Evolutionary conservation across 768 basidiomycete genomes (phyloP), one percentile per base, ranked within the genome.

Genomic region (Serendipita sp.): DNA sequence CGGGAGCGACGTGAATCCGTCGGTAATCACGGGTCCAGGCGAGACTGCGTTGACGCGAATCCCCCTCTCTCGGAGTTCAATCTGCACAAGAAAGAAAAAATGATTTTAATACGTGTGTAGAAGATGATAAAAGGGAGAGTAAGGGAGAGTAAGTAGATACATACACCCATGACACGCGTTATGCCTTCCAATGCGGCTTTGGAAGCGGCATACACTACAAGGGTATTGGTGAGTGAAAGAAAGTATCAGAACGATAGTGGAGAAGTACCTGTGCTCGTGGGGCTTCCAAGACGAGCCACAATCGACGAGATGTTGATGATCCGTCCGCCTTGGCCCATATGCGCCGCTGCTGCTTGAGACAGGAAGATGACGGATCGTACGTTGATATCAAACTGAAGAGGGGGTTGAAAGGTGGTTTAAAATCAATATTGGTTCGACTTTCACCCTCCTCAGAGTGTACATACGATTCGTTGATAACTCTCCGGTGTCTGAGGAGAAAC

Each of bases 141-240:
- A 5, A 13, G 13, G 38, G 13, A 41, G 38, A 3, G 41, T 7
- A 13, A 23, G 23, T 23, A 41, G 41, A 41, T 13, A 41, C 41
- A 13, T 41, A 60, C 34, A 65, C 65, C 56, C 58, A 34, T 36
- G 32, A 83, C 78, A 16, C 83, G 78, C 38, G 79, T 73, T 47
- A 83, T 74, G 66, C 84, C 83, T 70, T 84, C 83, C 63, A 84
- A 74, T 1, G 83, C 83, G 38, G 80, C 83, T 71, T 84, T 83
- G 0, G 82, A 78, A 32, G 80, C 78, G 65, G 77, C 75, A 72
- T 83, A 84, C 56, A 79, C 73, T 30, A 54, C 28, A 66, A 3
- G 44, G 28, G 15, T 63, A 41, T 41, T 5, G 41, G 2, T 41
- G 13, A 41, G 41, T 41, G 13, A 41, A 41, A 5, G 13, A 7